Conservation (phyloP, 257 asterid genomes). For the Nicotiana obtusifolia region DNA sequence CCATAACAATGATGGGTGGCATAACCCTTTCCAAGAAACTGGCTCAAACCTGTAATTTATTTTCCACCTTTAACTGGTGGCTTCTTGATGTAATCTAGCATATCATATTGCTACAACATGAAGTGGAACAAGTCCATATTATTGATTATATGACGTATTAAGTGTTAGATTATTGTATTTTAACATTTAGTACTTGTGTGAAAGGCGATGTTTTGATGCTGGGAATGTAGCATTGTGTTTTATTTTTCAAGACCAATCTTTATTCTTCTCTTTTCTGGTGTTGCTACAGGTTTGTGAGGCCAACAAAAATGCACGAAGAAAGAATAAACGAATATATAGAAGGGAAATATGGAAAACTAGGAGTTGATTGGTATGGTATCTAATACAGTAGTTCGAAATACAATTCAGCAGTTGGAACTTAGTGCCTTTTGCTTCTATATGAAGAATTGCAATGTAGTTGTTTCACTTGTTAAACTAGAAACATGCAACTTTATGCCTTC, state of each 20-base stretch:
- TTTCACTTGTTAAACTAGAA: neutral
- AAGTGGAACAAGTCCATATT: neutral
- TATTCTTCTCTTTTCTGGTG: neutral
- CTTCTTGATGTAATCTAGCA: neutral
- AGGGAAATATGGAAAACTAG: slow-evolving; percentile 79
- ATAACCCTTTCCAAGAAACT: neutral
- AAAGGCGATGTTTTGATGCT: neutral
- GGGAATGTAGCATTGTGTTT: neutral
- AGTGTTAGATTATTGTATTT: neutral
- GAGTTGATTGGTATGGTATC: slow-evolving; percentile 69
- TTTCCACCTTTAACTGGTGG: neutral
- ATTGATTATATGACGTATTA: neutral
- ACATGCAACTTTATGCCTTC: neutral
- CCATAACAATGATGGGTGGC: neutral
- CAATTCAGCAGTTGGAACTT: neutral
- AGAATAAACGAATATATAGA: slow-evolving; percentile 72
- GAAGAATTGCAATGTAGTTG: neutral
- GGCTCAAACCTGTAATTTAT: neutral
- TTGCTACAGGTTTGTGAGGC: slow-evolving; percentile 78
- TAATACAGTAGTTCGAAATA: neutral
- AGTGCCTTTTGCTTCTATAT: neutral
- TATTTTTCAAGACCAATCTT: neutral
- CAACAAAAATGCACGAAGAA: slow-evolving; percentile 65
- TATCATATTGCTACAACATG: neutral
- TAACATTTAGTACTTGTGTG: neutral